Evolutionary conservation across 495 filamentous ascomycete genomes (phyloP).

Genomic region (Penicillium macrosclerotiorum): DNA sequence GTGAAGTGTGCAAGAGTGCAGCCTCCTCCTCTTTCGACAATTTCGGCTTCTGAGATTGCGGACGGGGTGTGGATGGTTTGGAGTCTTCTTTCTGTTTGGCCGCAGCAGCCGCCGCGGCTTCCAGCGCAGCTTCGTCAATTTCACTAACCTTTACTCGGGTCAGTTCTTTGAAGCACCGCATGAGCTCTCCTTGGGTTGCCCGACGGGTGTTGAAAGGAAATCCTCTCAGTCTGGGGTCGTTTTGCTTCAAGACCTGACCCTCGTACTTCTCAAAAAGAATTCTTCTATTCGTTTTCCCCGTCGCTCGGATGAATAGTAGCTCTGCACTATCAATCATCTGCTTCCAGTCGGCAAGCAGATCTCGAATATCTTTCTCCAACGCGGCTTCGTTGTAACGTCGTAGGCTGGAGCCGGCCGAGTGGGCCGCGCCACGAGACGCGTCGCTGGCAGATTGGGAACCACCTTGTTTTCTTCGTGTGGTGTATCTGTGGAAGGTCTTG

Average conservation of each 20-base stretch:
- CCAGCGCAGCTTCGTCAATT: constrained; percentile 60
- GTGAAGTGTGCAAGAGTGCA: constrained; percentile 75
- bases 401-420: constrained; percentile 87
- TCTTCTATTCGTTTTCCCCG: constrained; percentile 76
- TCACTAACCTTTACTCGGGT: constrained; percentile 82
- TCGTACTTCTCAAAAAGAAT: constrained; percentile 91
- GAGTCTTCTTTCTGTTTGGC: constrained; percentile 25
- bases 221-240: constrained; percentile 79
- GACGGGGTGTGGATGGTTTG: constrained; percentile 39
- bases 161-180: constrained; percentile 88
- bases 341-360: constrained; percentile 78
- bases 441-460: constrained; percentile 93
- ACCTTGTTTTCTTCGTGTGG: constrained; percentile 92
- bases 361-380: constrained; percentile 76
- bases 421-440: constrained; percentile 82
- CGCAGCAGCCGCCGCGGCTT: constrained; percentile 44
- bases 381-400: constrained; percentile 93
- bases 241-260: constrained; percentile 73
- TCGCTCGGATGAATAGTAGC: constrained; percentile 84
- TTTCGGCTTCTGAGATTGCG: constrained; percentile 54
- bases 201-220: constrained; percentile 96
- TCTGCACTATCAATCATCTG: constrained; percentile 77
- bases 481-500: constrained; percentile 97
- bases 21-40: constrained; percentile 77
- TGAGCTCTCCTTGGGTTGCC: constrained; percentile 89